These are phyloP conservation scores for Colletotrichum sp. DNA, from an alignment of 2,329 filamentous ascomycete species.

Conservation along the genomic window DNA sequence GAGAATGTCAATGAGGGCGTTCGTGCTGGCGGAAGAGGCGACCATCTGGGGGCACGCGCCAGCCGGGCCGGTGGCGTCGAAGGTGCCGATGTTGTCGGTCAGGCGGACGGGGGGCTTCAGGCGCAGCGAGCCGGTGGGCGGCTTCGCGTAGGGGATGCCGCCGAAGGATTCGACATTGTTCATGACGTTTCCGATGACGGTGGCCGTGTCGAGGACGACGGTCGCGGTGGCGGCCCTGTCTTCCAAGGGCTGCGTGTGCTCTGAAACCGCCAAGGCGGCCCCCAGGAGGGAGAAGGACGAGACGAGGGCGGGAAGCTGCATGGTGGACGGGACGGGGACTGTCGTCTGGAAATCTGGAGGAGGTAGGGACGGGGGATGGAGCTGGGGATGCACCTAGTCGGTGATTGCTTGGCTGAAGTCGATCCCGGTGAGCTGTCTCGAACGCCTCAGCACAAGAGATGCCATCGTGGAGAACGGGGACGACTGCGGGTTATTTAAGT, in stretches of 20 bases:
- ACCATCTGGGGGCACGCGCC: constrained; percentile 65
- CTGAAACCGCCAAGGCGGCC: constrained; percentile 4
- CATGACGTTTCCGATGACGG: constrained; percentile 24
- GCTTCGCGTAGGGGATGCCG: constrained; percentile 68
- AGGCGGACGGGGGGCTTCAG: constrained; percentile 64
- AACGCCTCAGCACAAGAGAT: background rate
- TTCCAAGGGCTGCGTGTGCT: constrained; percentile 4
- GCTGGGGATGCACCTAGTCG: background rate
- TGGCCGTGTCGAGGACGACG: constrained; percentile 24
- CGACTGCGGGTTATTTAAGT: constrained; percentile 3
- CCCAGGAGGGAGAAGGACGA: constrained; percentile 11
- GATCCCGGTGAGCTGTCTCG: background rate
- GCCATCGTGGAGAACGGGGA: background rate
- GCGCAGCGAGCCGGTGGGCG: constrained; percentile 61
- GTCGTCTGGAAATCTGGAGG: background rate
- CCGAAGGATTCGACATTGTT: constrained; percentile 60
- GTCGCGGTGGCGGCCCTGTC: constrained; percentile 11
- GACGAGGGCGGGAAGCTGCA: constrained; percentile 10
- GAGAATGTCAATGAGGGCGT: constrained; percentile 38
- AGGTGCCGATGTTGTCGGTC: constrained; percentile 50
- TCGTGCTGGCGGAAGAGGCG: constrained; percentile 22
- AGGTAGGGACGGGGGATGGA: background rate
- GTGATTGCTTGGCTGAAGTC: constrained; percentile 1
- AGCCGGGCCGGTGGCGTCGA: constrained; percentile 53
- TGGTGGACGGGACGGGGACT: background rate